Percentiles rank a stretch among this genome's conserved stretches.
Conservation (phyloP, 495 filamentous ascomycete species). For the Annulohypoxylon moriforme region DNA sequence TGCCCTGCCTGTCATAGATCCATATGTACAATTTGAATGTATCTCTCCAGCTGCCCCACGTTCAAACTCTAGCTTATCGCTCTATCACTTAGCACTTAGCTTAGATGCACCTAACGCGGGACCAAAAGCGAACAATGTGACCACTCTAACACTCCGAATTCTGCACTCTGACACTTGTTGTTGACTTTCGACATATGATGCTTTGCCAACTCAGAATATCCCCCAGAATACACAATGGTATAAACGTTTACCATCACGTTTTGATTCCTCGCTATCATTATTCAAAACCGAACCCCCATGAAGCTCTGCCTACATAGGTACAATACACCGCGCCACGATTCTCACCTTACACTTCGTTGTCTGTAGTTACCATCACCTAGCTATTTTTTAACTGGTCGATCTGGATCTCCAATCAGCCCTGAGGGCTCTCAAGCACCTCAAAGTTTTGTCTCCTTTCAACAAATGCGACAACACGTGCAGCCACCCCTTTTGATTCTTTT, state of each 20-base stretch:
- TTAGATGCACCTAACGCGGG: slow-evolving; percentile 15
- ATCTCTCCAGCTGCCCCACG: slow-evolving; percentile 13
- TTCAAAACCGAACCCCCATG: slow-evolving; percentile 16
- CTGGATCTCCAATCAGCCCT: slow-evolving; percentile 14
- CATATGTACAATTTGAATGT: slow-evolving; percentile 3
- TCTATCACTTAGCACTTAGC: slow-evolving; percentile 5
- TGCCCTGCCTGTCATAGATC: background rate
- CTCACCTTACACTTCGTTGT: background rate
- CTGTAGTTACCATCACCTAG: background rate
- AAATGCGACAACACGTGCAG: slow-evolving; percentile 38
- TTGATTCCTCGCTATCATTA: slow-evolving; percentile 16
- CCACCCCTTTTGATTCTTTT: slow-evolving; percentile 4
- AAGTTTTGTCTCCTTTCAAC: slow-evolving; percentile 11
- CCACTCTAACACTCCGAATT: too few relatives aligned
- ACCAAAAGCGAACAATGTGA: slow-evolving; percentile 35
- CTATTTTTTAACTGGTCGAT: background rate
- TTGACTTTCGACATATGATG: slow-evolving; percentile 33
- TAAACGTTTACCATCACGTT: background rate
- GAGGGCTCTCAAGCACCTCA: slow-evolving; percentile 27
- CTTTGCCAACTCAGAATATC: slow-evolving; percentile 30
- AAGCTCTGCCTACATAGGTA: background rate
- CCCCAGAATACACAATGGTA: slow-evolving; percentile 23
- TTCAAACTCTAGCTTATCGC: slow-evolving; percentile 3
- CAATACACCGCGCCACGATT: background rate
- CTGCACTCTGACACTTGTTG: background rate